Evolutionary conservation across 2,329 filamentous ascomycete species (phyloP).

Genomic region (Beauveria australis): DNA sequence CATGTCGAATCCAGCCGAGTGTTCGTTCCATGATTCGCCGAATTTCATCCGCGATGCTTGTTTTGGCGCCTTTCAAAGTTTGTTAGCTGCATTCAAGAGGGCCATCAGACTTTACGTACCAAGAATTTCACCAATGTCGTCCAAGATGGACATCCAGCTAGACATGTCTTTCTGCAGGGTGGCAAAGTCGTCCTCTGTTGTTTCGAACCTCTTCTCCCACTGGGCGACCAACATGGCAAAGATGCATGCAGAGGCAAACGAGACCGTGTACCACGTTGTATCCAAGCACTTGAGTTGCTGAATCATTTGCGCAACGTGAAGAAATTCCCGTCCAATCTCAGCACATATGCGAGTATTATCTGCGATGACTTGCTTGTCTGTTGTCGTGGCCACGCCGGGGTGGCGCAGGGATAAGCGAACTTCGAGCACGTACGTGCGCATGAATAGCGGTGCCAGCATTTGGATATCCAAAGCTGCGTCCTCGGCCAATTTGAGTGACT

Average conservation of each 20-base stretch:
- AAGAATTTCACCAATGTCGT: conserved; percentile 56
- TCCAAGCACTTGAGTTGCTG: conserved; percentile 61
- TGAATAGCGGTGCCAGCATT: conserved; percentile 45
- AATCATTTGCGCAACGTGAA: conserved; percentile 51
- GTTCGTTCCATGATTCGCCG: conserved; percentile 42
- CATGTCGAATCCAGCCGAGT: conserved; percentile 43
- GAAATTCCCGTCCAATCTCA: conserved; percentile 54
- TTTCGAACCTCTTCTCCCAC: conserved; percentile 56
- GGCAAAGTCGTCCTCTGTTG: conserved; percentile 49
- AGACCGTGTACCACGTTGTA: conserved; percentile 69
- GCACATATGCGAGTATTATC: conserved; percentile 60
- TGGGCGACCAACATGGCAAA: conserved; percentile 64
- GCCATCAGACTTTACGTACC: conserved; percentile 38
- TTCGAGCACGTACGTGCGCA: conserved; percentile 46
- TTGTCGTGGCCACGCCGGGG: conserved; percentile 50
- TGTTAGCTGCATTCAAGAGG: conserved; percentile 14
- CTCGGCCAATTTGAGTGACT: conserved; percentile 44
- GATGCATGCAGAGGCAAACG: conserved; percentile 64
- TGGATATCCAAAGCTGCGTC: conserved; percentile 32
- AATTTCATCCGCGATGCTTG: conserved; percentile 36
- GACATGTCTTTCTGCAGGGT: conserved; percentile 60
- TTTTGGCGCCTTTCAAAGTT: conserved; percentile 33
- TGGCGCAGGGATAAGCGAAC: conserved; percentile 53
- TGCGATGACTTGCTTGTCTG: conserved; percentile 46
- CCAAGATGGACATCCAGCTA: conserved; percentile 59